Base-by-base conservation (phyloP, 2,329 filamentous ascomycete genomes). In the Sclerotinia trifoliorum region DNA sequence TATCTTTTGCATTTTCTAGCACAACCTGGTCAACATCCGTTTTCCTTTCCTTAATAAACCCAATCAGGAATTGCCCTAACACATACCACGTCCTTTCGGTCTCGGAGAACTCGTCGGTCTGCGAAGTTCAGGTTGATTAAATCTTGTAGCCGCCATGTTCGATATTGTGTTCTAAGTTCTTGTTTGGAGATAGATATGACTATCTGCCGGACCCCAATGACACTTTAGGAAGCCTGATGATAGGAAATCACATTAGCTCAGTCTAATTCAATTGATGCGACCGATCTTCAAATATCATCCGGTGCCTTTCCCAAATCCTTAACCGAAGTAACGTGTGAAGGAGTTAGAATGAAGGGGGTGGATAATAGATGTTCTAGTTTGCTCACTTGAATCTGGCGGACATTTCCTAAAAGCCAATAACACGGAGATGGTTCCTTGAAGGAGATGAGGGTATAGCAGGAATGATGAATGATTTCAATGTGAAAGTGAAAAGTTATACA, bases 1-100 rank as follows among this genome's bases (percentile, higher is more conserved):
- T 96, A 78, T 96, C 93, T 81, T 94, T 96, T 65, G 87, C 83
- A 79, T 91, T 91, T 81, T 92, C 90, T 90, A 73, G 68, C 57
- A 68, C 68, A 58, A 32, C 57, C 29, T 52, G 49, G 71, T 76
- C 72, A 76, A 73, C 64, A 68, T 56, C 42, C 26, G 8, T 48
- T 52, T 32, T 61, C n/a, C 21, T 52, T 58, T 65, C 39, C 42
- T 48, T 17, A 42, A 32, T 42, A 51, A 49, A 46, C 57, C 19
- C 55, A 49, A 54, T 17, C 48, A 49, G 61, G 58, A 49, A 26
- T 63, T 26, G 52, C 46, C 48, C 24, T 10, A 29, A 66, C 57
- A 71, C 83, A 74, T 78, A 84, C 84, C 84, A 79, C 84, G 83
- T 73, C 81, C 81, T 77, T 86, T 87, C 39, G 84, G 83, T 77